Base-by-base conservation (phyloP, 2,329 filamentous ascomycete genomes). In the Arthrobotrys sinensis region DNA sequence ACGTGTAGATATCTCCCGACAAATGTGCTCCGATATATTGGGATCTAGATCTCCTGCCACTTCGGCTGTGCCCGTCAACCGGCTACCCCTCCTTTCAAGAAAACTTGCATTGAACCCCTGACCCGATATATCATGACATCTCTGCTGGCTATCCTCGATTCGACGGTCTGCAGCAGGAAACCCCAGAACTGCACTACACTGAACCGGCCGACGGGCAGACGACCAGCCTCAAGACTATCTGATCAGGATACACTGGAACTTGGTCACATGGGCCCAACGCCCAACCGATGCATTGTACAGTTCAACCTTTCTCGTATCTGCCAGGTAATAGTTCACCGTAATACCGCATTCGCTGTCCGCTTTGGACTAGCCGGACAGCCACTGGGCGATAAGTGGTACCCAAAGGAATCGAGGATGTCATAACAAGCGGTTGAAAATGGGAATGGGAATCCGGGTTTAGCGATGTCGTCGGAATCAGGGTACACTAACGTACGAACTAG, bases 31-130 rank as follows among this genome's bases (percentile, higher is more conserved):
- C 34, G 19, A 60, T 60, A 28, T 12, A 43, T 43, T 43, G 21
- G 36, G 55, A 60, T 60, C 55, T 60, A 40, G 55, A 60, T 60
- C 55, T 60, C 36, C 36, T 60, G 55, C 19, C 36, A 43, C 16
- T 60, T 60, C 55, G 55, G 55, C 55, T 60, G 34, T 40, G 55
- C 36, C 55, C 55, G 55, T 34, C 36, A 43, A 60, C 16, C 34
- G 19, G 36, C 34, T 60, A 60, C 55, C 55, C 55, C 55, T 60
- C 55, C 55, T 60, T 60, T 60, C 55, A 60, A 43, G 36, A 60
- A 60, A 60, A 60, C 55, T 43, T 60, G 55, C 55, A 60, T 60
- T 55, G 55, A 43, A 60, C 55, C 55, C 55, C 55, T 60, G 55
- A 60, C 55, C 36, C 55, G 55, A 60, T 12, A 60, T 28, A 60